Evolutionary conservation across 441 rosid genomes (phyloP).

Genomic region (Pelargonium exstipulatum): DNA sequence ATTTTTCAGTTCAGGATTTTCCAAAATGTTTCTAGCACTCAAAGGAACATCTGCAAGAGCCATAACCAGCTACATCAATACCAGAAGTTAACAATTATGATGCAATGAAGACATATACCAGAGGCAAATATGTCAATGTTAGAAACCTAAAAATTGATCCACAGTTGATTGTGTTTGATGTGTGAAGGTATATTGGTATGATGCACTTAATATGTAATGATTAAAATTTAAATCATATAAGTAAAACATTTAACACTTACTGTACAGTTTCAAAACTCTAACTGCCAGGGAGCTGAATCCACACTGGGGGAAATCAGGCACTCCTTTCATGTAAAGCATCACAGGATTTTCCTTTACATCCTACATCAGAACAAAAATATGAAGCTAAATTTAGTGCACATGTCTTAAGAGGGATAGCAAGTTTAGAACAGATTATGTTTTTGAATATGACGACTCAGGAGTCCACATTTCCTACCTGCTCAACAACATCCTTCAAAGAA

Average conservation of each 20-base stretch:
- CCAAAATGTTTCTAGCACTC: constrained; percentile 81
- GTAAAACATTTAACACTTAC: constrained; percentile 38
- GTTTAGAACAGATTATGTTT: neutral
- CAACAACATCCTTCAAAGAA: constrained; percentile 62
- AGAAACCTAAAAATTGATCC: too few species aligned
- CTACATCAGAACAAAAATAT: constrained; percentile 35
- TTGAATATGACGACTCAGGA: neutral
- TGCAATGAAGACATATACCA: neutral
- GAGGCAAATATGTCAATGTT: neutral
- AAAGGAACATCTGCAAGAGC: constrained; percentile 58
- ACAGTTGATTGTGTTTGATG: too few species aligned
- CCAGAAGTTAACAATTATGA: constrained; percentile 3
- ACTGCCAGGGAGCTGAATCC: constrained; percentile 94
- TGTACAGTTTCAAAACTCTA: constrained; percentile 62
- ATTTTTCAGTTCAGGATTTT: constrained; percentile 71
- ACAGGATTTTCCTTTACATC: constrained; percentile 89
- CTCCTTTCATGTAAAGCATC: constrained; percentile 94
- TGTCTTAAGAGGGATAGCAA: constrained; percentile 4
- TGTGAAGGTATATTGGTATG: too few species aligned
- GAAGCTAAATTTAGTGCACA: neutral
- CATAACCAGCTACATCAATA: constrained; percentile 13
- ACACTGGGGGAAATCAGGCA: constrained; percentile 83
- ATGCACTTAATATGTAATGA: too few species aligned
- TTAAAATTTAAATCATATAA: neutral
- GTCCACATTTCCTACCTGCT: constrained; percentile 40